Conservation (phyloP, 805 yeast species). For the Hanseniaspora jakobsenii region DNA sequence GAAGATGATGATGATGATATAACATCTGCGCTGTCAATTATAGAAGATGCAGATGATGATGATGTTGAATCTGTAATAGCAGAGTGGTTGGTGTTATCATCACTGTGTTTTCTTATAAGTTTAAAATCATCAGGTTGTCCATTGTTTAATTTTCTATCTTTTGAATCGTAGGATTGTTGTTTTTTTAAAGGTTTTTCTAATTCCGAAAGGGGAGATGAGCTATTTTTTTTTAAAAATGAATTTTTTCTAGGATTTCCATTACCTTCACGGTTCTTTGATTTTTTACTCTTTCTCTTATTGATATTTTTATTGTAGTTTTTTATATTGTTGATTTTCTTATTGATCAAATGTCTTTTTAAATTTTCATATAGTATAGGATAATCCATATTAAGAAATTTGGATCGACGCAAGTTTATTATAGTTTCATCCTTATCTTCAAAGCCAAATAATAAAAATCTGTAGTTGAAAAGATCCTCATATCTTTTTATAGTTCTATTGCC, state of each 20-base stretch:
- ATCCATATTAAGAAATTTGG: conserved; percentile 10
- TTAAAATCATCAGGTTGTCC: too few species aligned
- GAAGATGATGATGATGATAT: too few species aligned
- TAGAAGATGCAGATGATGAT: background rate
- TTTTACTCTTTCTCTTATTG: too few species aligned
- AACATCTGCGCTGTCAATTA: too few species aligned
- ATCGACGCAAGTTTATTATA: background rate
- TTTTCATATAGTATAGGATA: conserved; percentile 8
- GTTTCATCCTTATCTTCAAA: background rate
- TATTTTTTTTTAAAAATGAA: conserved; percentile 4
- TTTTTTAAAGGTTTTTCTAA: conserved; percentile 1
- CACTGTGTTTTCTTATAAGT: too few species aligned
- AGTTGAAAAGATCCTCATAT: conserved; percentile 13
- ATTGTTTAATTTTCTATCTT: too few species aligned
- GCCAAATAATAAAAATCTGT: conserved; percentile 5
- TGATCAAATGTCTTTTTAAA: conserved; percentile 3
- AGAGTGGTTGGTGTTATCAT: too few species aligned
- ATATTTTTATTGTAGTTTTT: background rate
- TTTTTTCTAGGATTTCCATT: too few species aligned
- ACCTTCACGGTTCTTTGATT: too few species aligned
- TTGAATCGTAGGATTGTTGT: background rate
- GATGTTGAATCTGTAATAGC: too few species aligned
- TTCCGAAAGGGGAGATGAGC: conserved; percentile 8
- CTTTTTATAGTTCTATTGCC: background rate
- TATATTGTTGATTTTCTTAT: conserved; percentile 4